phyloP scores from a whole-genome alignment of 2,329 filamentous ascomycete species.

The Pseudogymnoascus sp. region DNA sequence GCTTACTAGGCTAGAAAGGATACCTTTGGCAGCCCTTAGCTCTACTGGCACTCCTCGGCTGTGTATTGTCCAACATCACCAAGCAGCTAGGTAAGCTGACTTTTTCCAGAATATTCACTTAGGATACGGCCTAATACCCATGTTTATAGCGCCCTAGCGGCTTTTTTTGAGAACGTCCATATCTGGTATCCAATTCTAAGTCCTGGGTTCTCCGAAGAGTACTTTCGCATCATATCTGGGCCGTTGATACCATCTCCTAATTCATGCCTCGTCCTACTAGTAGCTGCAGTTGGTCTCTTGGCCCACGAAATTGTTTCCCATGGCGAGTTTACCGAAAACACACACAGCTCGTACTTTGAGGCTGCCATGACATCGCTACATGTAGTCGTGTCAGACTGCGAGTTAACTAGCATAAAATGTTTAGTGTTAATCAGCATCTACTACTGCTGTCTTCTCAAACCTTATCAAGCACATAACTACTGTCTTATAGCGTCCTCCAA shows the following conservation, averaged over 20 bases:
- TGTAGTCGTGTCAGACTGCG: slow-evolving; percentile 18
- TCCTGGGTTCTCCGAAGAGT: slow-evolving; percentile 17
- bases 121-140: not conserved
- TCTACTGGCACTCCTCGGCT: slow-evolving; percentile 9
- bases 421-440: slow-evolving; percentile 20
- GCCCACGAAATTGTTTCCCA: slow-evolving; percentile 10
- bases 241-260: slow-evolving; percentile 15
- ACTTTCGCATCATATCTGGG: slow-evolving; percentile 17
- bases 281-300: slow-evolving; percentile 20
- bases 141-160: slow-evolving; percentile 11
- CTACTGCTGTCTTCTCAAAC: slow-evolving; percentile 20
- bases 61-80: slow-evolving; percentile 19
- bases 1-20: not conserved
- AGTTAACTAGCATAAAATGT: slow-evolving; percentile 18
- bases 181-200: slow-evolving; percentile 22
- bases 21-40: not conserved
- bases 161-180: slow-evolving; percentile 22
- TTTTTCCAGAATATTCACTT: not conserved
- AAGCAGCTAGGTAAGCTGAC: slow-evolving; percentile 11
- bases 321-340: not conserved
- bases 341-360: slow-evolving; percentile 16
- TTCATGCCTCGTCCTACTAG: slow-evolving; percentile 20
- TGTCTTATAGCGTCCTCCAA: slow-evolving; percentile 22
- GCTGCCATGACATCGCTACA: slow-evolving; percentile 19
- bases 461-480: slow-evolving; percentile 24